phyloP scores from a whole-genome alignment of 1,139 yeast genomes.

The Yamadazyma epiphylla region DNA sequence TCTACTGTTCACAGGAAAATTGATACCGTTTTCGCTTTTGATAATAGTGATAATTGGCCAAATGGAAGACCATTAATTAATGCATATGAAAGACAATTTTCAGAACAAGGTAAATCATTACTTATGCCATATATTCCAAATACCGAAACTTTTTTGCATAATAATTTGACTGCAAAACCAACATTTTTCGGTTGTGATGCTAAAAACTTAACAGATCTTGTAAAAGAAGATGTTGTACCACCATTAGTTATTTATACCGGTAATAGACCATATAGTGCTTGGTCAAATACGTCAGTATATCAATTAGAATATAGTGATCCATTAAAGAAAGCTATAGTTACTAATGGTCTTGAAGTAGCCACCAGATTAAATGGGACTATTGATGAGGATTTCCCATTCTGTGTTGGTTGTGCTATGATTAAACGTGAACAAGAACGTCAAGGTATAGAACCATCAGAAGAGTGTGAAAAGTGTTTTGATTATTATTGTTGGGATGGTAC shows the following conservation, averaged over 20 bases:
- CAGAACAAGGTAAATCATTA: slow-evolving; percentile 24
- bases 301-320: slow-evolving; percentile 29
- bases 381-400: slow-evolving; percentile 35
- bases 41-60: slow-evolving; percentile 39
- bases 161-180: slow-evolving; percentile 39
- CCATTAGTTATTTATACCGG: slow-evolving; percentile 39
- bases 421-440: slow-evolving; percentile 41
- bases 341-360: slow-evolving; percentile 35
- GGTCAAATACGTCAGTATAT: slow-evolving; percentile 35
- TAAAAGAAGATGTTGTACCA: slow-evolving; percentile 30
- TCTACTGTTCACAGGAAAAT: slow-evolving; percentile 32
- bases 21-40: slow-evolving; percentile 38
- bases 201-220: slow-evolving; percentile 30
- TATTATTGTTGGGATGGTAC: slow-evolving; percentile 43
- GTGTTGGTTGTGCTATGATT: slow-evolving; percentile 43
- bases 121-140: slow-evolving; percentile 39
- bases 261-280: slow-evolving; percentile 36
- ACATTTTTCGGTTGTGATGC: slow-evolving; percentile 46
- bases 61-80: slow-evolving; percentile 29
- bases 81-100: slow-evolving; percentile 32
- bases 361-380: slow-evolving; percentile 29
- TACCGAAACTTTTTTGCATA: slow-evolving; percentile 24
- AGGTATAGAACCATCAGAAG: slow-evolving; percentile 33
- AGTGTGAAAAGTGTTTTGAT: slow-evolving; percentile 35
- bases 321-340: slow-evolving; percentile 35